Evolutionary conservation across 2,329 filamentous ascomycete species (phyloP), one percentile per base, ranked within the genome.

Genomic region (Fusarium cyanostomum): DNA sequence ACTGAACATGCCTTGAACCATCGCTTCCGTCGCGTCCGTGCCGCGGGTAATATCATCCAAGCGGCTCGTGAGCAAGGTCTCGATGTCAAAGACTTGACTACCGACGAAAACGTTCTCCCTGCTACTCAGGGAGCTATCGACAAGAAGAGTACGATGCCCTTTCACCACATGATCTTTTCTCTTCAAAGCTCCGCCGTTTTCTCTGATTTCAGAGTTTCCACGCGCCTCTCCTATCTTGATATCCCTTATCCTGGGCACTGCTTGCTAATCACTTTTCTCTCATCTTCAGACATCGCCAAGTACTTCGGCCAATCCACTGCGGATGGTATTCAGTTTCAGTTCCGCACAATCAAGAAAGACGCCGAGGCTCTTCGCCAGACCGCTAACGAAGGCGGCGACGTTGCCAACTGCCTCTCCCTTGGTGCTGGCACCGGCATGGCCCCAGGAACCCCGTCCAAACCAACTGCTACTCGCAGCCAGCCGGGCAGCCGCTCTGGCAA

Each of bases 241-340:
- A 4, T 28, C 21, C 30, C 12, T 45, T 15, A 21, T 15, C 4
- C 26, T 10, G 4, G 45, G 18, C 33, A 34, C 12, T 24, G 4
- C n/a, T 34, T 27, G 26, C 62, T 64, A 18, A 63, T 35, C 30
- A 41, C 48, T 52, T 16, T 9, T 35, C 16, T 26, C 11, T 34
- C 8, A 35, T n/a, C 15, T n/a, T 10, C 45, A 88, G 86, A 86
- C 38, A 87, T 88, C 46, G 81, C 83, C 58, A 84, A 81, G 59
- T 82, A 84, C 73, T 88, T 86, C 62, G 86, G 85, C 24, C 84
- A 86, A 54, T 86, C 83, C 4, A 89, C 85, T 0, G 71, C 78
- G 0, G 80, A 80, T 16, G 86, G 86, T 8, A 81, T 88, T n/a
- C 80, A 82, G 64, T 89, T 85, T 70, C 85, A 88, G 67, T 87